Evolutionary conservation across 2,329 filamentous ascomycete genomes (phyloP), one percentile per base, ranked within the genome.

Genomic region (Knufia petricola): DNA sequence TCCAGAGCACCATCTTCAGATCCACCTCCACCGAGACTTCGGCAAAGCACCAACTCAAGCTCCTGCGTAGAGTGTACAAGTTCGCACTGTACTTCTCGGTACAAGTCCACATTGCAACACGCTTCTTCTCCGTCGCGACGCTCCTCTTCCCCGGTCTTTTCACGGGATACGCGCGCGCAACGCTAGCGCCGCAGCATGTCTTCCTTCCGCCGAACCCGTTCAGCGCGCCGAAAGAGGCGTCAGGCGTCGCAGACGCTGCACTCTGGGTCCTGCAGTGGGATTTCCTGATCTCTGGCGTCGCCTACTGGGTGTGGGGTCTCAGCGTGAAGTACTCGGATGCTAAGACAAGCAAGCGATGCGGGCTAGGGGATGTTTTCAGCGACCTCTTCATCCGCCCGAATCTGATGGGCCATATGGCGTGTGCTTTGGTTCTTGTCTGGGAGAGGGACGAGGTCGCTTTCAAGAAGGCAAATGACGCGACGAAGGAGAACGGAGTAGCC

Each of bases 231-330:
- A 40, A 4, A 3, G 51, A 56, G 31, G 57, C 64, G 8, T 50
- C 58, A 13, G 60, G 54, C 8, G 39, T 72, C 13, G 63, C 64
- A 12, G 59, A 66, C 15, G 68, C 71, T 1, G 62, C 66, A 8
- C 64, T 68, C 34, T 62, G 61, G 21, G 70, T 75, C 51, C 53
- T 76, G 13, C 65, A 71, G 28, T 75, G 69, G 64, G 72, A 76
- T 54, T 60, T 72, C 8, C 57, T 69, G 34, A 63, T 69, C 30
- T 69, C 68, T 1, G 65, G 66, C 0, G 48, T 55, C 0, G 67
- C 68, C 1, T 58, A 71, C 24, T 34, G 74, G 8, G 31, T 72
- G 7, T 76, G 73, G 73, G 65, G 68, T 3, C 44, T 66, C 1
- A 59, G 61, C 2, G 46, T 72, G 12, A 65, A 48, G 55, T 49